Conservation (phyloP, 208 protist genomes). For the Blastocrithidia nonstop region DNA sequence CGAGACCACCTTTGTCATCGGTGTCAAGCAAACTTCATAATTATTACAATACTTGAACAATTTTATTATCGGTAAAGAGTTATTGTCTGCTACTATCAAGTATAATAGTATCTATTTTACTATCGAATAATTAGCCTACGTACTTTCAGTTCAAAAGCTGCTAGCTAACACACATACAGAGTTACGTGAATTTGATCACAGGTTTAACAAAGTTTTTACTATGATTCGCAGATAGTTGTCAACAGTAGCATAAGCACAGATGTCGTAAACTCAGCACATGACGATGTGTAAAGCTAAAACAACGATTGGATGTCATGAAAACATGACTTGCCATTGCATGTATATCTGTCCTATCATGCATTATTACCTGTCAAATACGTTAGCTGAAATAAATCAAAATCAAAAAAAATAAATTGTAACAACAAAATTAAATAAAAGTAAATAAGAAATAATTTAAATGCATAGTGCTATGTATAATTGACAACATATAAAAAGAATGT, state of each 20-base stretch:
- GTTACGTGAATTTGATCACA: conserved; percentile 15
- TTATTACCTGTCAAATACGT: too few species aligned
- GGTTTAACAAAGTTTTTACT: conserved; percentile 6
- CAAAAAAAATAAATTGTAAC: too few species aligned
- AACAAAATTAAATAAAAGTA: too few species aligned
- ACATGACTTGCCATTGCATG: too few species aligned
- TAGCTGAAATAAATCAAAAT: too few species aligned
- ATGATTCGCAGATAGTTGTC: conserved; percentile 12
- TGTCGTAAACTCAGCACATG: conserved; percentile 39
- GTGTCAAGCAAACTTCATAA: conserved; percentile 33
- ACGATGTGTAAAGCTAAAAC: conserved; percentile 63
- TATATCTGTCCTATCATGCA: too few species aligned
- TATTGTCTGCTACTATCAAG: conserved; percentile 33
- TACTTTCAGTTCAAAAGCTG: conserved; percentile 36
- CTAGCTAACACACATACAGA: conserved; percentile 29
- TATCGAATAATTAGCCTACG: conserved; percentile 43
- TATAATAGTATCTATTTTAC: conserved; percentile 28
- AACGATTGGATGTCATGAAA: conserved; percentile 9
- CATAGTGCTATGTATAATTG: too few species aligned
- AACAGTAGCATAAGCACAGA: conserved; percentile 30
- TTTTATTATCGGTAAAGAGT: conserved; percentile 17
- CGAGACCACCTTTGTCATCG: background rate
- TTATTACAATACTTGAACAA: conserved; percentile 21
- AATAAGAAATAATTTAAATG: too few species aligned
- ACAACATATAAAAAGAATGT: too few species aligned